Conservation (phyloP, 202 grass and related monocot genomes). For the Carex sylvatica region DNA sequence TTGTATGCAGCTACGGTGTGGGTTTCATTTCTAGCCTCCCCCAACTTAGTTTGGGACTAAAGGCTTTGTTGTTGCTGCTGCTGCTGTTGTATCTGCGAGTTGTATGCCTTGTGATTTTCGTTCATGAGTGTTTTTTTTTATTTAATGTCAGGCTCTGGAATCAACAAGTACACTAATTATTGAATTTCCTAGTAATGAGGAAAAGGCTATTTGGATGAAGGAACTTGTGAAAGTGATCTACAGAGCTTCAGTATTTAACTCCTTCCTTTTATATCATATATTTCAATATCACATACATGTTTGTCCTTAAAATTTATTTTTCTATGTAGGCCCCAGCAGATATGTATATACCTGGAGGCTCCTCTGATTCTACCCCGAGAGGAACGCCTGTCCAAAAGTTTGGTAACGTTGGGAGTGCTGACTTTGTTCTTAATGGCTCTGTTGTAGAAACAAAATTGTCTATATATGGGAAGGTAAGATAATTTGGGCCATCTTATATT, state of each 20-base stretch:
- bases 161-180: constrained; percentile 80
- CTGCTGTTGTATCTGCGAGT: neutral
- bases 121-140: neutral
- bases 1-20: neutral
- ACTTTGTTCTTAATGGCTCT: constrained; percentile 90
- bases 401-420: constrained; percentile 65
- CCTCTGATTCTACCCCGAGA: constrained; percentile 36
- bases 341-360: constrained; percentile 71
- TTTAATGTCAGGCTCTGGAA: constrained; percentile 71
- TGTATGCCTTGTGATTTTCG: neutral
- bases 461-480: constrained; percentile 77
- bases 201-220: constrained; percentile 86
- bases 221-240: constrained; percentile 82
- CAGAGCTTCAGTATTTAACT: constrained; percentile 71
- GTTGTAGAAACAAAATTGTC: constrained; percentile 89
- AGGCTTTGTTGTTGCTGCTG: no score
- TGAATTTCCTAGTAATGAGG: constrained; percentile 68
- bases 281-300: constrained; percentile 17
- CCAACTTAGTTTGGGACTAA: no score
- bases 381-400: constrained; percentile 54
- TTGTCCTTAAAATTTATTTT: constrained; percentile 13
- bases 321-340: constrained; percentile 64
- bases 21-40: no score
- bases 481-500: constrained; percentile 26
- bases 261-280: constrained; percentile 18